phyloP scores from a whole-genome alignment of 2,329 filamentous ascomycete species.

The Aspergillus sp. region DNA sequence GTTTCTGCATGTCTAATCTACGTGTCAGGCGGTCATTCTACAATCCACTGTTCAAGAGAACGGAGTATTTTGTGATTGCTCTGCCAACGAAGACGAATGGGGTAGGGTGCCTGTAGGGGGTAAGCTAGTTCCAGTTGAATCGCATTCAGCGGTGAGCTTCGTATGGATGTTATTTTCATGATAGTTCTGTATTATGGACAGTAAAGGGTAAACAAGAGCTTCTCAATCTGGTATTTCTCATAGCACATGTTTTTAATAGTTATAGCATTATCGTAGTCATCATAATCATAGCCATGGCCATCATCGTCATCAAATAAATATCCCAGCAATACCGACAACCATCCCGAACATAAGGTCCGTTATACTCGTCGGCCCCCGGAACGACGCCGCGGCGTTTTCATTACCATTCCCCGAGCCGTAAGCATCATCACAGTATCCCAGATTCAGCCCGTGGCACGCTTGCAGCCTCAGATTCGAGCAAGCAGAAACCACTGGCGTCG shows the following conservation, averaged over 20 bases:
- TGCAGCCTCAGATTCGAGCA: constrained; percentile 41
- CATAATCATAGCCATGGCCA: neutral
- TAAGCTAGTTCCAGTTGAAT: no score
- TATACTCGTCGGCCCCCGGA: constrained; percentile 27
- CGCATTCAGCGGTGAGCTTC: neutral
- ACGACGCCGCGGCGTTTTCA: constrained; percentile 22
- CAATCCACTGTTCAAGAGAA: no score
- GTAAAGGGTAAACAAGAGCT: no score
- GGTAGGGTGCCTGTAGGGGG: no score
- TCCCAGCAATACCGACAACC: constrained; percentile 41
- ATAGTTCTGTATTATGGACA: neutral
- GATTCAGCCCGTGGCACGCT: constrained; percentile 45
- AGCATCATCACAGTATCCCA: constrained; percentile 38
- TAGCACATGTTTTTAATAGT: neutral
- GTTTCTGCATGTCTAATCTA: neutral
- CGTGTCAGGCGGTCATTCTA: neutral
- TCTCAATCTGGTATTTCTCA: neutral
- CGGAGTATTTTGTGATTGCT: no score
- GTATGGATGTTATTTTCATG: neutral
- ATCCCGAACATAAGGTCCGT: constrained; percentile 38
- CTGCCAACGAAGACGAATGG: no score
- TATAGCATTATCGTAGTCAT: neutral
- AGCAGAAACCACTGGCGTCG: constrained; percentile 37
- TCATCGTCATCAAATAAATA: constrained; percentile 29
- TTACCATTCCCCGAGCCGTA: constrained; percentile 10